A percentile compares a stretch with the other conserved stretches of the same genome.
Conservation (phyloP, 495 filamentous ascomycete genomes). For the Staphylotrichum tortipilum region DNA sequence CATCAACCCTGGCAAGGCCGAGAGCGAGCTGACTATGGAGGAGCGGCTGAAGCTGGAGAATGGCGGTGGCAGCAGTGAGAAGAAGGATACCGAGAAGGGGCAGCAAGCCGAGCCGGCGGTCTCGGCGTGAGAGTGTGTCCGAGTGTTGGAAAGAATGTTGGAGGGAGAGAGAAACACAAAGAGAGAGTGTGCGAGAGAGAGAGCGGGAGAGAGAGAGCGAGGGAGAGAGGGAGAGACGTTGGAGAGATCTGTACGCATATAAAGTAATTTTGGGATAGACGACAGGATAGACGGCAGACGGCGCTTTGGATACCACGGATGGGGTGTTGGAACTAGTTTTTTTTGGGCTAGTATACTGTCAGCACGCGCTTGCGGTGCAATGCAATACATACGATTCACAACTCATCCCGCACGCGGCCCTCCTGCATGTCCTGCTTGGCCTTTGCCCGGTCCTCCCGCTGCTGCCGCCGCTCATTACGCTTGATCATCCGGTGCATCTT, state of each 20-base stretch:
- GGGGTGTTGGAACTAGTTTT: too few species aligned
- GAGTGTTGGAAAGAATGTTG: background rate
- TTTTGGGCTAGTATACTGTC: too few species aligned
- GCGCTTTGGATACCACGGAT: background rate
- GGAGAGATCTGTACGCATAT: too few species aligned
- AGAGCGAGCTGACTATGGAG: constrained; percentile 51
- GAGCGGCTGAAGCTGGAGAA: constrained; percentile 11
- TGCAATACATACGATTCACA: background rate
- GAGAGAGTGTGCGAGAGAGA: too few species aligned
- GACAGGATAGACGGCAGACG: background rate
- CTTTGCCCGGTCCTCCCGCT: constrained; percentile 21
- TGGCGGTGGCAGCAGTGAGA: too few species aligned
- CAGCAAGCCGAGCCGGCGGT: background rate
- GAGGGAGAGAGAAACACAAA: too few species aligned
- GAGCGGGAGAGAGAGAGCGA: too few species aligned
- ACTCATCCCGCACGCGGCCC: constrained; percentile 19
- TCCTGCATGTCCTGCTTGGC: constrained; percentile 15
- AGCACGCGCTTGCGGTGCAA: background rate
- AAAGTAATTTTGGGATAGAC: background rate
- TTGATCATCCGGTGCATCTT: constrained; percentile 20
- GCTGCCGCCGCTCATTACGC: constrained; percentile 18
- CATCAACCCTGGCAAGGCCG: constrained; percentile 57
- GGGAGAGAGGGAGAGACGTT: too few species aligned
- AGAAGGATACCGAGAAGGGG: too few species aligned
- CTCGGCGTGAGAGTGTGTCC: background rate